Evolutionary conservation across 805 yeast species (phyloP), one percentile per base, ranked within the genome.

Genomic region (Lipomyces sp.): DNA sequence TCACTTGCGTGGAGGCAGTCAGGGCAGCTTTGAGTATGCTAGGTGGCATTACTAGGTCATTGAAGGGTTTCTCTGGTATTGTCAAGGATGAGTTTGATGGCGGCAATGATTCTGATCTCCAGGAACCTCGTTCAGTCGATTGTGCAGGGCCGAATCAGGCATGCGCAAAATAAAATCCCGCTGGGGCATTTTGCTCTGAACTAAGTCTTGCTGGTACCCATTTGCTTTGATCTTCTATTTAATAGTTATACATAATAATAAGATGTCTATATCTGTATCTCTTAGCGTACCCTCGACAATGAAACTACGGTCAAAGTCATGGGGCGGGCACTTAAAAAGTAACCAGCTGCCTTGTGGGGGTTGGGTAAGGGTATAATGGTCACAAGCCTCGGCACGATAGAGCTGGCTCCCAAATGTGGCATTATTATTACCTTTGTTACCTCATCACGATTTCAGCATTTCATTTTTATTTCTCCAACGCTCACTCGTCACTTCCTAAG

Each of bases 1-100:
- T 59, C 24, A 18, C 50, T 18, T 65, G 68, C 55, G 63, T 65
- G 24, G 68, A 62, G 30, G 62, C 65, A 32, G 68, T 65, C 39
- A 59, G 56, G 37, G 63, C 65, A 2, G 68, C 68, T 51, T 33
- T 65, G 50, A 62, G 62, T 18, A 30, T 62, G 13, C 63, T 65
- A 5, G 65, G 55, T 11, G 60, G 59, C 10, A 37, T 53, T 33
- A 6, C 57, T 4, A 51, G 50, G 4, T 8, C 54, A 4, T 29
- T 51, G 34, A 32, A 29, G 8, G 33, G 54, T 24, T 42, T 42
- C 5, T 15, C 48, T 42, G 18, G 48, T n/a, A 15, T n/a, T 15
- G 34, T 51, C 18, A 34, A 51, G 3, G 11, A 29, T 29, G 54
- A 34, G 29, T 7, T 6, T 11, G 54, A 51, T n/a, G 54, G 34